Evolutionary conservation across 768 basidiomycete species (phyloP).

Genomic region (Macrolepiota fuliginosa): DNA sequence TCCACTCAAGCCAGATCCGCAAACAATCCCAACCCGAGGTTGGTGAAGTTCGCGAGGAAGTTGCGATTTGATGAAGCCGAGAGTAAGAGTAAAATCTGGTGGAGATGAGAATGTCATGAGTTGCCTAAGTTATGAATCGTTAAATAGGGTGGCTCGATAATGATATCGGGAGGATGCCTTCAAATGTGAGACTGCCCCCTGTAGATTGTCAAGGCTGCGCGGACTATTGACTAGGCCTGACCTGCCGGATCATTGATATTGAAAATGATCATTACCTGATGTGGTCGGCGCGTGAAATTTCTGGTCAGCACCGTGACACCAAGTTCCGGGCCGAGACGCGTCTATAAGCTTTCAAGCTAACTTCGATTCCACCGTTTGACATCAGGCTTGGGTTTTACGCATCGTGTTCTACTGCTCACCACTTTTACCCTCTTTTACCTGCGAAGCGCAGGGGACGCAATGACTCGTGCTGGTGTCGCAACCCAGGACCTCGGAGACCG

Average conservation of each 20-base stretch:
- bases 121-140: background rate
- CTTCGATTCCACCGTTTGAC: no score
- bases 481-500: background rate
- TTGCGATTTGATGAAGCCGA: slow-evolving; percentile 28
- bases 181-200: background rate
- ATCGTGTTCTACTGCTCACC: no score
- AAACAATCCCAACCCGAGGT: slow-evolving; percentile 80
- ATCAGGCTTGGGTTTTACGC: no score
- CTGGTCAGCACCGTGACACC: background rate
- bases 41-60: slow-evolving; percentile 34
- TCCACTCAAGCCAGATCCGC: slow-evolving; percentile 82
- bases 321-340: no score
- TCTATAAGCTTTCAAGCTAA: no score
- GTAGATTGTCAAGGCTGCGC: no score
- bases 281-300: background rate
- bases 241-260: background rate
- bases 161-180: background rate
- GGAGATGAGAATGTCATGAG: background rate
- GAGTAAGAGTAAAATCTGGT: slow-evolving; percentile 22
- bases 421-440: no score
- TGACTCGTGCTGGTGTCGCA: no score
- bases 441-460: no score
- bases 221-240: background rate
- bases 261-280: background rate
- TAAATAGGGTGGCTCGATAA: background rate